Conservation (phyloP, 169 alveolate species). For the Theileria annulata region DNA sequence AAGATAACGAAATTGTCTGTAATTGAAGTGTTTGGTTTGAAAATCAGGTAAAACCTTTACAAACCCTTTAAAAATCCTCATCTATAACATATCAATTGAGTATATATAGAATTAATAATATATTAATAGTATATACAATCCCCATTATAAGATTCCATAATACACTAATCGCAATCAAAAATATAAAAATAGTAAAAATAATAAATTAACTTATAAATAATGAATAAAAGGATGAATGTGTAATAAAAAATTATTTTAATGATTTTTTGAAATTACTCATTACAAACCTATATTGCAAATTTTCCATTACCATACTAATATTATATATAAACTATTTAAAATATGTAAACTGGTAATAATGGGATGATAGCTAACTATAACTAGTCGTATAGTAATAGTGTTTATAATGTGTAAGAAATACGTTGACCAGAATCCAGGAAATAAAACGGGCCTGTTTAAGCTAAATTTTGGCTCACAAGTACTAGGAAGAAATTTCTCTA, state of each 20-base stretch:
- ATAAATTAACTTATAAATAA: not conserved
- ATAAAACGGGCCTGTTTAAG: slow-evolving; percentile 52
- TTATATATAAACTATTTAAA: too few relatives aligned
- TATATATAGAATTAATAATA: not conserved
- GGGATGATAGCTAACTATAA: too few relatives aligned
- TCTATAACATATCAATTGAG: not conserved
- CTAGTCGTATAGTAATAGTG: too few relatives aligned
- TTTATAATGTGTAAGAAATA: not conserved
- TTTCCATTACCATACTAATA: not conserved
- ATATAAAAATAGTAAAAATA: not conserved
- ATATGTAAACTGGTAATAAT: too few relatives aligned
- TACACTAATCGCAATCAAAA: not conserved
- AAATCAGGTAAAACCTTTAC: not conserved
- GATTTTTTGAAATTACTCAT: not conserved
- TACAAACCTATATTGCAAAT: not conserved
- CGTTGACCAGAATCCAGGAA: slow-evolving; percentile 77
- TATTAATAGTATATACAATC: not conserved
- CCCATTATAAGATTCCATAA: not conserved
- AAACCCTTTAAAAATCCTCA: not conserved
- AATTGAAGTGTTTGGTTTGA: not conserved
- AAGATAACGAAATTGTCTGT: slow-evolving; percentile 43
- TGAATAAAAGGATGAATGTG: not conserved
- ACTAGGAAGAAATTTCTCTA: slow-evolving; percentile 41
- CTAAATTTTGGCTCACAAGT: slow-evolving; percentile 14
- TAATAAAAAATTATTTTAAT: not conserved